phyloP scores from a whole-genome alignment of 2,329 filamentous ascomycete species.

The Fusarium siculi region DNA sequence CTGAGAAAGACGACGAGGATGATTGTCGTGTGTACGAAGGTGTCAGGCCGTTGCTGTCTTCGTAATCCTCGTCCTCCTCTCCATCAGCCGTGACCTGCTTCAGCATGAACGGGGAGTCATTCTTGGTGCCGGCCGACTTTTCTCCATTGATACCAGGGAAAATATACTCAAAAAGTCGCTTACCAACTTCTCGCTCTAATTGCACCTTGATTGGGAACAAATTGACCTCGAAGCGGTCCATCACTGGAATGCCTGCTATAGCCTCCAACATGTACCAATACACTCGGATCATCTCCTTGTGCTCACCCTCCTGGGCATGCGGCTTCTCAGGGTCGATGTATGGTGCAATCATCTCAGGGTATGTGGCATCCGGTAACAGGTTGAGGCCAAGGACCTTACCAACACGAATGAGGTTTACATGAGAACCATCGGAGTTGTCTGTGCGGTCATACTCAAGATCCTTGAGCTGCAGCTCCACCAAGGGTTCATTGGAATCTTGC shows the following conservation, averaged over 20 bases:
- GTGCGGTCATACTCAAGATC: conserved; percentile 94
- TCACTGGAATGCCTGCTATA: conserved; percentile 95
- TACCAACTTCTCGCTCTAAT: conserved; percentile 90
- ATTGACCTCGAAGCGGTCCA: conserved; percentile 96
- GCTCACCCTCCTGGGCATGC: conserved; percentile 54
- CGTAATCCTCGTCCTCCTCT: conserved; percentile 62
- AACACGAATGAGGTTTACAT: conserved; percentile 90
- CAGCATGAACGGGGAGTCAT: conserved; percentile 69
- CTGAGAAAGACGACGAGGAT: conserved; percentile 60
- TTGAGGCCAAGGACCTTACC: conserved; percentile 91
- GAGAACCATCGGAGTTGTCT: conserved; percentile 96
- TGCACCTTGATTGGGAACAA: conserved; percentile 94
- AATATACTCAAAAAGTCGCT: conserved; percentile 95
- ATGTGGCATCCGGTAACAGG: conserved; percentile 87
- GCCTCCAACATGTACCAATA: conserved; percentile 99
- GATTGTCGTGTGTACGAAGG: conserved; percentile 57
- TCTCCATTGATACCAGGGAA: conserved; percentile 84
- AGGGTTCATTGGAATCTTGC: conserved; percentile 83
- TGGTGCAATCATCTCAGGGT: conserved; percentile 94
- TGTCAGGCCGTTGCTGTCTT: conserved; percentile 51
- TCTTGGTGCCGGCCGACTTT: conserved; percentile 58
- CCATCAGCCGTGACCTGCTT: conserved; percentile 52
- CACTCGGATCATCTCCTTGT: conserved; percentile 87
- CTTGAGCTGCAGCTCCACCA: conserved; percentile 92
- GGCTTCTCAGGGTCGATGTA: conserved; percentile 77